These are phyloP conservation scores for Barnettozyma salicaria DNA, from an alignment of 805 yeast genomes.

Conservation along the genomic window DNA sequence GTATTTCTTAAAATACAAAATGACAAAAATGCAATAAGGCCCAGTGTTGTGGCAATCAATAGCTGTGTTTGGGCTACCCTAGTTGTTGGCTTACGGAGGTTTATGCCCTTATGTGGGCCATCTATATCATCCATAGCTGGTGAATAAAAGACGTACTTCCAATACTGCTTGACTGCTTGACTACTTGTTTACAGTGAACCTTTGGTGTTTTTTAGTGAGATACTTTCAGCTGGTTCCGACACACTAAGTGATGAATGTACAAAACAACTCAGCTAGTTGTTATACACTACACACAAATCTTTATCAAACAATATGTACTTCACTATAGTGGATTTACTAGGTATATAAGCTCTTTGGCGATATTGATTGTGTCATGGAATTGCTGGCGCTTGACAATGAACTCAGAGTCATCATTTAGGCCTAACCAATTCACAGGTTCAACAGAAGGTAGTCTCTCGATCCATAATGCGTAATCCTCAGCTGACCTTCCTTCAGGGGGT, in stretches of 20 bases:
- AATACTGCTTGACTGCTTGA: no score
- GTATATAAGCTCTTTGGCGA: constrained; percentile 1
- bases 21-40: constrained; percentile 56
- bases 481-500: constrained; percentile 43
- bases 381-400: constrained; percentile 22
- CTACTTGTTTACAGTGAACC: no score
- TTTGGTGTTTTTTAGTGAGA: no score
- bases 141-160: no score
- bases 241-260: no score
- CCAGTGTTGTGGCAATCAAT: constrained; percentile 60
- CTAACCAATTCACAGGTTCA: constrained; percentile 50
- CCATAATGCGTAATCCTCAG: constrained; percentile 41
- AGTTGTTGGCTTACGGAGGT: constrained; percentile 24
- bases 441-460: constrained; percentile 44
- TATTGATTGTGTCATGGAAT: constrained; percentile 3
- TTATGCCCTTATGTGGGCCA: constrained; percentile 10
- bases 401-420: constrained; percentile 40
- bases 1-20: constrained; percentile 67
- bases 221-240: no score
- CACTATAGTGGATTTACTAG: not conserved
- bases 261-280: not conserved
- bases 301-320: not conserved
- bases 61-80: constrained; percentile 75
- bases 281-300: not conserved
- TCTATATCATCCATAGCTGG: constrained; percentile 6